A percentile compares a stretch with the other conserved stretches of the same genome.
Conservation (phyloP, 73 alveolate species). For the Breviolum minutum region DNA sequence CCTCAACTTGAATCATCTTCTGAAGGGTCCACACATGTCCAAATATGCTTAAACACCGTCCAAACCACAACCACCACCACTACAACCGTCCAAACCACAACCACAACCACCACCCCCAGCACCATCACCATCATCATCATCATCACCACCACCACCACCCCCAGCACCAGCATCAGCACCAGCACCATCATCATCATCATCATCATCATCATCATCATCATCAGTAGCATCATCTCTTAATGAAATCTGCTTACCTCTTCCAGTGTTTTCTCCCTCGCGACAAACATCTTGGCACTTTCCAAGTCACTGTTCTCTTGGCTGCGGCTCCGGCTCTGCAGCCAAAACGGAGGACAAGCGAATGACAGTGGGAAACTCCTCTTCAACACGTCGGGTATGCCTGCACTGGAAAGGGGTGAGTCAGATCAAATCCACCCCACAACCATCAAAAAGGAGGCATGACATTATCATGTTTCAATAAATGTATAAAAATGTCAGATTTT, state of each 20-base stretch:
- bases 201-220: too few relatives aligned
- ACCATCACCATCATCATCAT: too few relatives aligned
- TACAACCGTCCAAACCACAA: too few relatives aligned
- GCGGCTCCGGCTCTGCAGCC: constrained; percentile 52
- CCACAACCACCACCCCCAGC: too few relatives aligned
- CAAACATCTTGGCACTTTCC: not conserved
- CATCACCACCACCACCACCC: too few relatives aligned
- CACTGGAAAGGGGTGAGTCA: not conserved
- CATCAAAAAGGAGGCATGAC: not conserved
- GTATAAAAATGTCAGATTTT: not conserved
- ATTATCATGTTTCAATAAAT: not conserved
- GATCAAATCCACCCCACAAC: not conserved
- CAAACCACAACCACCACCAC: too few relatives aligned
- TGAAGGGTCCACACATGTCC: too few relatives aligned
- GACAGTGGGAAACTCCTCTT: constrained; percentile 88
- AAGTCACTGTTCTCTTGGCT: constrained; percentile 46
- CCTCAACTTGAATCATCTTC: too few relatives aligned
- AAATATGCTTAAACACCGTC: too few relatives aligned
- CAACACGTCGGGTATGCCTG: constrained; percentile 86
- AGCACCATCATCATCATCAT: too few relatives aligned
- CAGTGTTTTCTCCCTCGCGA: not conserved
- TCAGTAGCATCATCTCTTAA: too few relatives aligned
- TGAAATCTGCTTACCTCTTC: not conserved
- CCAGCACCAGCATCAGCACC: too few relatives aligned
- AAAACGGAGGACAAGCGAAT: constrained; percentile 68